Conservation (phyloP, 345 rosid genomes). For the Eutrema japonicum region DNA sequence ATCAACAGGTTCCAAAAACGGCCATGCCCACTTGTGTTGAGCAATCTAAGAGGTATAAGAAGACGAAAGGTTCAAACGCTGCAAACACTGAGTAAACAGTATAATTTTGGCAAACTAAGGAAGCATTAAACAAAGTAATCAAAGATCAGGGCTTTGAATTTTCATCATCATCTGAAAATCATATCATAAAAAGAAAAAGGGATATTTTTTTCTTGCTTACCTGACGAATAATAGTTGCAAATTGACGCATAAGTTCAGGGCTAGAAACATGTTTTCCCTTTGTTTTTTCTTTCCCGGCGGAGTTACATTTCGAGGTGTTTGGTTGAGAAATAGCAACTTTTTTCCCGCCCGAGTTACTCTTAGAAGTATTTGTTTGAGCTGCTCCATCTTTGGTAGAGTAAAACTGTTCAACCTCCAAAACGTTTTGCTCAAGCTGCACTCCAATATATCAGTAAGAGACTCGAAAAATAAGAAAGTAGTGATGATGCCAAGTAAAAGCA, state of each 20-base stretch:
- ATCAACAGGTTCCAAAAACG: conserved; percentile 79
- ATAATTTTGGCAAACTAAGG: background rate
- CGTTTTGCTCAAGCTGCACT: conserved; percentile 66
- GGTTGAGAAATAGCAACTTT: conserved; percentile 53
- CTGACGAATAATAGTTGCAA: conserved; percentile 58
- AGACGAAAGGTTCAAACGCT: background rate
- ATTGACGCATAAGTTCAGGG: conserved; percentile 66
- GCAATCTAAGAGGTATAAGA: conserved; percentile 53
- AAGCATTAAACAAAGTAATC: conserved; percentile 7
- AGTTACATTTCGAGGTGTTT: conserved; percentile 48
- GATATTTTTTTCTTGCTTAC: conserved; percentile 39
- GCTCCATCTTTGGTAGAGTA: conserved; percentile 48
- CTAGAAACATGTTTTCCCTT: conserved; percentile 56
- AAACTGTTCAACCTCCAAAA: conserved; percentile 62
- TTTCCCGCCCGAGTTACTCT: conserved; percentile 53
- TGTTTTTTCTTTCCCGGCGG: conserved; percentile 54
- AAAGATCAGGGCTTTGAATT: background rate
- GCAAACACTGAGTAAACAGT: conserved; percentile 14
- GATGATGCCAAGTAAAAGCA: conserved; percentile 18
- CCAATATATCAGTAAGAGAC: conserved; percentile 23
- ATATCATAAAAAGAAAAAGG: conserved; percentile 6
- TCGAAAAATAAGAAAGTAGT: background rate
- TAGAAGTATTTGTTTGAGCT: conserved; percentile 48
- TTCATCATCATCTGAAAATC: background rate
- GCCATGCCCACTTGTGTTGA: conserved; percentile 78